phyloP scores from a whole-genome alignment of 2,329 filamentous ascomycete species.

The Aspergillus fructus region DNA sequence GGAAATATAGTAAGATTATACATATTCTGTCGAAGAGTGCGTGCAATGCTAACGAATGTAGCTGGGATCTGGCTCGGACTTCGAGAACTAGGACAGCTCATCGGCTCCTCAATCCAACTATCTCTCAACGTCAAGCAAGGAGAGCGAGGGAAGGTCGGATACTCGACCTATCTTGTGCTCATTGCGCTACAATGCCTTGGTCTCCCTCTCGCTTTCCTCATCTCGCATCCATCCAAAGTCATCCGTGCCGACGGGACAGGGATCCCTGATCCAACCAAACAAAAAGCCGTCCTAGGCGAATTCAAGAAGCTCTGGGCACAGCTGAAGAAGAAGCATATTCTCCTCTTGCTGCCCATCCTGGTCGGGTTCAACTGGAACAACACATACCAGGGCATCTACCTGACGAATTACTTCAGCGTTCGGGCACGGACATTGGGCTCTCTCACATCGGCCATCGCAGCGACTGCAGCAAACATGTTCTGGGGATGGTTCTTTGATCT shows the following conservation, averaged over 20 bases:
- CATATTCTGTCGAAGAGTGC: background rate
- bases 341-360: slow-evolving; percentile 5
- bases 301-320: slow-evolving; percentile 7
- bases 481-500: slow-evolving; percentile 9
- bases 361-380: slow-evolving; percentile 9
- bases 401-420: slow-evolving; percentile 9
- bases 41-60: background rate
- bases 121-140: slow-evolving; percentile 7
- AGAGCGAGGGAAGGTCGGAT: slow-evolving; percentile 2
- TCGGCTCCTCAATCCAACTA: slow-evolving; percentile 9
- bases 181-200: slow-evolving; percentile 5
- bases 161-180: slow-evolving; percentile 4
- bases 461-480: slow-evolving; percentile 7
- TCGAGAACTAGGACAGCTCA: slow-evolving; percentile 8
- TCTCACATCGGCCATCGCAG: background rate
- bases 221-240: slow-evolving; percentile 6
- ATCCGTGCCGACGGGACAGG: slow-evolving; percentile 2
- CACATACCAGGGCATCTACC: slow-evolving; percentile 10
- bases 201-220: background rate
- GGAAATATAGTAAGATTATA: background rate
- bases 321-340: slow-evolving; percentile 5
- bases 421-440: slow-evolving; percentile 4
- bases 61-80: slow-evolving; percentile 12
- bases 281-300: slow-evolving; percentile 6
- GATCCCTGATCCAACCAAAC: background rate